A percentile compares a stretch with the other conserved stretches of the same genome.
These are phyloP conservation scores for Citrullus mucosospermus DNA, from an alignment of 306 rosid genomes.

Conservation along the genomic window DNA sequence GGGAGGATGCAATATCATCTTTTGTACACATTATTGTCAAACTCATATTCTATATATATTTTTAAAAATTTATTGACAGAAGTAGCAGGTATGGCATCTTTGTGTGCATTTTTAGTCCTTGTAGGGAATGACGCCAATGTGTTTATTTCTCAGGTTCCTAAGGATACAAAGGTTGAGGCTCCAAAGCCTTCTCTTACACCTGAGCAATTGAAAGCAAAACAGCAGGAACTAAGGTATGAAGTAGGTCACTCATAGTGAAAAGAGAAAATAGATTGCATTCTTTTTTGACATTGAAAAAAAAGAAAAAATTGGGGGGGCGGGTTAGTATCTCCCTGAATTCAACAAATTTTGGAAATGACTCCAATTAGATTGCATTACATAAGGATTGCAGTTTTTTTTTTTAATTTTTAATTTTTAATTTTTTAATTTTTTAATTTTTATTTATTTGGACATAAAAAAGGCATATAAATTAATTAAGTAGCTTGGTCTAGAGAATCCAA, in stretches of 20 bases:
- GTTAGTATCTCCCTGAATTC: neutral
- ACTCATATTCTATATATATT: neutral
- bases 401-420: too few species aligned
- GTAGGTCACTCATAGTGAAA: neutral
- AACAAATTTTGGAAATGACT: neutral
- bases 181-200: conserved; percentile 83
- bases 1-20: neutral
- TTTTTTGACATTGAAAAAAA: too few species aligned
- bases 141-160: conserved; percentile 47
- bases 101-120: neutral
- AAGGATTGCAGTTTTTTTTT: neutral
- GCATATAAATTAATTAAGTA: neutral
- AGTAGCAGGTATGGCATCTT: neutral
- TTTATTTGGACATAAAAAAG: neutral
- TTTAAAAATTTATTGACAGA: neutral
- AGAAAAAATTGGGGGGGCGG: neutral
- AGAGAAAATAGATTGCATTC: too few species aligned
- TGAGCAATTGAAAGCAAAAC: conserved; percentile 68
- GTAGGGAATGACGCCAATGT: neutral
- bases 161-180: conserved; percentile 52
- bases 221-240: conserved; percentile 80
- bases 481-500: neutral
- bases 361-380: neutral
- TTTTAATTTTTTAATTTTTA: neutral
- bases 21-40: neutral